Percentiles rank a stretch among this genome's conserved stretches.
Evolutionary conservation across 345 rosid genomes (phyloP).

Genomic region (Moringa oleifera): DNA sequence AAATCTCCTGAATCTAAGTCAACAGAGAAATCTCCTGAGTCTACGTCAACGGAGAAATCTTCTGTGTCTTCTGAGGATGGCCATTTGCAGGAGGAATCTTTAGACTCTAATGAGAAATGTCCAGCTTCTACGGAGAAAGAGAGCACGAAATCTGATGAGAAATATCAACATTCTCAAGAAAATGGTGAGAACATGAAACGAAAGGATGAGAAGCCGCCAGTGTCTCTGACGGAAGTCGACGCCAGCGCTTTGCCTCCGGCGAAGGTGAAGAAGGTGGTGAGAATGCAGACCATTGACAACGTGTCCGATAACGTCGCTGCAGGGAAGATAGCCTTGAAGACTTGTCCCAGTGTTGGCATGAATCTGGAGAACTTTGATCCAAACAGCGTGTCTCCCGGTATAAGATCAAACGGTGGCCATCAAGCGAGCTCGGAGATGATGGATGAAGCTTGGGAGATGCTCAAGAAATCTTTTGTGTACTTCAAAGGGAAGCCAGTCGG

Average conservation of each 20-base stretch:
- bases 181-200: slow-evolving; percentile 11
- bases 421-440: slow-evolving; percentile 27
- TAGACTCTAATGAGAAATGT: neutral
- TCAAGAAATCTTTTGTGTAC: slow-evolving; percentile 32
- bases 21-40: too few relatives aligned
- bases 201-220: neutral
- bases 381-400: neutral
- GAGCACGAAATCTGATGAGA: neutral
- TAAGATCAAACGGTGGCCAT: slow-evolving; percentile 12
- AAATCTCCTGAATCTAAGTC: too few relatives aligned
- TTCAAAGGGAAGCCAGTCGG: slow-evolving; percentile 44
- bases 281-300: slow-evolving; percentile 9
- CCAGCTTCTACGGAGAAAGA: slow-evolving; percentile 4
- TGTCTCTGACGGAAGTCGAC: neutral
- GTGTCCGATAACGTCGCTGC: slow-evolving; percentile 5
- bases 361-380: slow-evolving; percentile 22
- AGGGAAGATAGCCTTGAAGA: slow-evolving; percentile 16
- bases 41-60: too few relatives aligned
- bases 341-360: slow-evolving; percentile 33
- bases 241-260: neutral
- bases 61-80: too few relatives aligned
- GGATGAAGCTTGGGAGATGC: slow-evolving; percentile 49
- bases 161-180: neutral
- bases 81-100: too few relatives aligned
- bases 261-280: slow-evolving; percentile 15